phyloP scores from a whole-genome alignment of 2,329 filamentous ascomycete species.

The Neonectria coccinea region DNA sequence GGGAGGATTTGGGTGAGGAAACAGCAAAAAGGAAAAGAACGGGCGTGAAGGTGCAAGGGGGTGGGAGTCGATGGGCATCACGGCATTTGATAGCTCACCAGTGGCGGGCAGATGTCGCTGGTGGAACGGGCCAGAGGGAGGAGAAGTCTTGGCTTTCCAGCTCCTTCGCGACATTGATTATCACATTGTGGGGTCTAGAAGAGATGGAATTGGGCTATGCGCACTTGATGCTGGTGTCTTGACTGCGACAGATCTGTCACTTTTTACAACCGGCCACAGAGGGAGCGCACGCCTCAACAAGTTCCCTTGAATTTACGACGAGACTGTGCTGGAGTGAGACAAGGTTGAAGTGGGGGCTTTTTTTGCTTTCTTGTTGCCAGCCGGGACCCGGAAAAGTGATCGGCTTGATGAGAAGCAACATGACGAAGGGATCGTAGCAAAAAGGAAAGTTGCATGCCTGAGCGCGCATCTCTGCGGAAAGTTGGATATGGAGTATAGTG shows the following conservation, averaged over 20 bases:
- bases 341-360: slow-evolving; percentile 10
- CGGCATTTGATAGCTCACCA: slow-evolving; percentile 17
- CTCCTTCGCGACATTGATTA: slow-evolving; percentile 1
- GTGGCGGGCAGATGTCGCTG: slow-evolving; percentile 16
- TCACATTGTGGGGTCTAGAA: slow-evolving; percentile 5
- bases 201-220: slow-evolving; percentile 12
- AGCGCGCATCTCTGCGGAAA: slow-evolving; percentile 8
- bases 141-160: slow-evolving; percentile 7
- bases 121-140: neutral
- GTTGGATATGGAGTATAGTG: slow-evolving; percentile 15
- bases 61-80: slow-evolving; percentile 9
- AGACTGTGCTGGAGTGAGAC: slow-evolving; percentile 16
- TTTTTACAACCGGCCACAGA: slow-evolving; percentile 16
- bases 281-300: slow-evolving; percentile 13
- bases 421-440: slow-evolving; percentile 26
- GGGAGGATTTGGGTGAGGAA: slow-evolving; percentile 18
- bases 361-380: slow-evolving; percentile 5
- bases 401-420: slow-evolving; percentile 14
- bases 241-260: slow-evolving; percentile 20
- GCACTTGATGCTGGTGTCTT: slow-evolving; percentile 11
- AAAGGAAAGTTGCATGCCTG: slow-evolving; percentile 32
- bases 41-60: slow-evolving; percentile 16
- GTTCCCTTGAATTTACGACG: slow-evolving; percentile 16
- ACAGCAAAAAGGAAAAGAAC: slow-evolving; percentile 25
- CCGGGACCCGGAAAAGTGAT: slow-evolving; percentile 9